Conservation (phyloP, 1,139 yeast genomes). For the Diutina rugosa region DNA sequence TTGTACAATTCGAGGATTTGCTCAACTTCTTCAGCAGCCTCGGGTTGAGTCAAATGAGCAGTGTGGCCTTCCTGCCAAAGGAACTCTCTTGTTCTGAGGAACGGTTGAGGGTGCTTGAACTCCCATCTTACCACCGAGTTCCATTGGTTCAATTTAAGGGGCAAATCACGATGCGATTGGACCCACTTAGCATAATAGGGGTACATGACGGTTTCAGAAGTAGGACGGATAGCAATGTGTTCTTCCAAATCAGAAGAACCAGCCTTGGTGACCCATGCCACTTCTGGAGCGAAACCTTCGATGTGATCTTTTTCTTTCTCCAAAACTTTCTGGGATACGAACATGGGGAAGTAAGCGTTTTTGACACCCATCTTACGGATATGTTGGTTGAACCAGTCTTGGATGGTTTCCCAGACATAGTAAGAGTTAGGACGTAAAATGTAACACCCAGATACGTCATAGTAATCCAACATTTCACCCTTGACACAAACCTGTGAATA, state of each 20-base stretch:
- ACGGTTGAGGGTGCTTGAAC: constrained; percentile 99
- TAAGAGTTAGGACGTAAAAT: constrained; percentile 95
- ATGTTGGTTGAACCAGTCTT: constrained; percentile 66
- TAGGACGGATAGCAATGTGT: constrained; percentile 98
- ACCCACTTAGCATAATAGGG: constrained; percentile 99
- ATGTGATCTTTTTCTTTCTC: constrained; percentile 98
- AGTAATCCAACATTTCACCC: constrained; percentile 97
- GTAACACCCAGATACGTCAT: constrained; percentile 98
- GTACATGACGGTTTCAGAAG: constrained; percentile 98
- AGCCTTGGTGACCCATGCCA: constrained; percentile 98
- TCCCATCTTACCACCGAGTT: constrained; percentile 99
- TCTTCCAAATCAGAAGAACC: constrained; percentile 91
- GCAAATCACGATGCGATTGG: constrained; percentile 95
- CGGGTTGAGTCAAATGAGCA: constrained; percentile 75
- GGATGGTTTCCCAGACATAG: constrained; percentile 90
- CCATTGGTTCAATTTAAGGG: constrained; percentile 96
- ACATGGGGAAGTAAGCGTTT: constrained; percentile 97
- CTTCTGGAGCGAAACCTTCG: constrained; percentile 99
- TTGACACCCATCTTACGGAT: constrained; percentile 86
- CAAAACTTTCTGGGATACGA: constrained; percentile 81
- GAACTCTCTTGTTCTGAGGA: constrained; percentile 96
- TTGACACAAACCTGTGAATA: constrained; percentile 90
- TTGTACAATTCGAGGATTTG: constrained; percentile 82
- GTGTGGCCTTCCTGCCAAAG: constrained; percentile 99
- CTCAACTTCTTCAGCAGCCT: constrained; percentile 72